A percentile compares a stretch with the other conserved stretches of the same genome.
These are phyloP conservation scores for Pleurotus eryngii DNA, from an alignment of 768 basidiomycete genomes.

Conservation along the genomic window DNA sequence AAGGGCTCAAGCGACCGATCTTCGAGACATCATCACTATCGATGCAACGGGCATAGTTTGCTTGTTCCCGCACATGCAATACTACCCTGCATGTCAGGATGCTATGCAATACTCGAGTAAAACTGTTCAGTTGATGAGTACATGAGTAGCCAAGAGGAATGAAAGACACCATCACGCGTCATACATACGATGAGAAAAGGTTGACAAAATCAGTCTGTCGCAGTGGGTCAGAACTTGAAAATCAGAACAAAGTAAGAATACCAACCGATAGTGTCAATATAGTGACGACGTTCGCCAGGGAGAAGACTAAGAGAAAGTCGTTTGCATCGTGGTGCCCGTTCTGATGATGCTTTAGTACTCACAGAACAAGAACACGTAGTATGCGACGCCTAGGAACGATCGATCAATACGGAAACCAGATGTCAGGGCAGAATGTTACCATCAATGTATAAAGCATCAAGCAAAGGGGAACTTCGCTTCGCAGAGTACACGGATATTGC, in stretches of 20 bases:
- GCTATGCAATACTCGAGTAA: slow-evolving; percentile 2
- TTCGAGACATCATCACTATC: not conserved
- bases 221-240: not conserved
- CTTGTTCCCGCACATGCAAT: slow-evolving; percentile 5
- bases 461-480: not conserved
- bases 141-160: no score
- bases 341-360: not conserved
- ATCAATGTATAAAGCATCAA: slow-evolving; percentile 2
- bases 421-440: not conserved
- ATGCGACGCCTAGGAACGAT: not conserved
- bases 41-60: not conserved
- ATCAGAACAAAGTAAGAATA: not conserved
- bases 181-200: not conserved
- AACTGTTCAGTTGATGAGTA: not conserved
- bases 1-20: not conserved
- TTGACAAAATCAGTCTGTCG: slow-evolving; percentile 1
- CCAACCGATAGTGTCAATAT: not conserved
- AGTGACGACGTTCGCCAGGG: slow-evolving; percentile 1
- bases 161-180: not conserved
- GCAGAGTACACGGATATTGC: not conserved
- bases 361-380: slow-evolving; percentile 1
- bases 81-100: slow-evolving; percentile 1
- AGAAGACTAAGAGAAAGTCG: not conserved
- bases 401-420: no score
- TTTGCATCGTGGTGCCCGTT: not conserved